These are phyloP conservation scores for Coffea eugenioides DNA, from an alignment of 257 asterid genomes.

Conservation along the genomic window DNA sequence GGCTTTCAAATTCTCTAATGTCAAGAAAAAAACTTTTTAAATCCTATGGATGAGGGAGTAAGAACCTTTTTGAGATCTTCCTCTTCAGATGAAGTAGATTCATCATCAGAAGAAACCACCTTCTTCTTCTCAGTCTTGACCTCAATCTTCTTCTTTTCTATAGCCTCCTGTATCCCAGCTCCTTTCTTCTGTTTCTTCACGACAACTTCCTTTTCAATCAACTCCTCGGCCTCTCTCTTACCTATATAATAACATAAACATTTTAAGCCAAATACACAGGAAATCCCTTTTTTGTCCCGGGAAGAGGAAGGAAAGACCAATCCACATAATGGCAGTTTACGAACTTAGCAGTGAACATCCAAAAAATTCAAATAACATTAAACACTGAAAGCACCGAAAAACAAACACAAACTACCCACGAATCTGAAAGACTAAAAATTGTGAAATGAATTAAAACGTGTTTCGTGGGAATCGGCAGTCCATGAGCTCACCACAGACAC, in stretches of 20 bases:
- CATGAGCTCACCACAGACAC: no score
- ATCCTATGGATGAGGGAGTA: background rate
- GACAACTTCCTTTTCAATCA: slow-evolving; percentile 27
- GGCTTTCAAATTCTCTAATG: background rate
- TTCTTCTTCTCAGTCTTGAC: slow-evolving; percentile 28
- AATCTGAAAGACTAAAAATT: background rate
- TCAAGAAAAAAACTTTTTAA: background rate
- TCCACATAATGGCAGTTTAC: background rate
- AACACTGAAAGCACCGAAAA: background rate
- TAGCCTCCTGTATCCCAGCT: slow-evolving; percentile 22
- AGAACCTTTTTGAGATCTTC: slow-evolving; percentile 27
- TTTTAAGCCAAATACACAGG: background rate
- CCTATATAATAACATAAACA: slow-evolving; percentile 9
- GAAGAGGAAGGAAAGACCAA: background rate
- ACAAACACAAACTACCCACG: no score
- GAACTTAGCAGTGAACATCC: background rate
- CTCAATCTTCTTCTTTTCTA: slow-evolving; percentile 32
- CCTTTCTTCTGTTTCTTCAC: slow-evolving; percentile 43
- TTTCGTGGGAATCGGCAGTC: no score
- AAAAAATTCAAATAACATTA: background rate
- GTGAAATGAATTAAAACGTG: background rate
- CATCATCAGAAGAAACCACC: slow-evolving; percentile 14
- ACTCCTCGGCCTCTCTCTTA: slow-evolving; percentile 46
- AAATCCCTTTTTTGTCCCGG: no score
- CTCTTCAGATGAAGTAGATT: slow-evolving; percentile 50